Evolutionary conservation across 768 basidiomycete genomes (phyloP), one percentile per base, ranked within the genome.

Genomic region (Sarcodon aspratus): DNA sequence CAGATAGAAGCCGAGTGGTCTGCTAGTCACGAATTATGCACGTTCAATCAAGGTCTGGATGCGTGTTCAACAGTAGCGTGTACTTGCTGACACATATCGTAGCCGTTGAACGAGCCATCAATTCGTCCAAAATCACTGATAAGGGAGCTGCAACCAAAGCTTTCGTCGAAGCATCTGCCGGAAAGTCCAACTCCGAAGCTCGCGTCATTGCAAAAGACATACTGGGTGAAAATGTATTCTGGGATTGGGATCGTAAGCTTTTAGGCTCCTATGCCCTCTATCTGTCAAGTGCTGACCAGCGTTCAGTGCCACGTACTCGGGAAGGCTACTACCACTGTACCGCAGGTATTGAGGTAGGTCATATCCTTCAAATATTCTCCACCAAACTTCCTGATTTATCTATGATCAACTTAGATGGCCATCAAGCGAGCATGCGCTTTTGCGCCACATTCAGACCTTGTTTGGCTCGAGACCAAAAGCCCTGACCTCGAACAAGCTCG

Each of bases 401-500:
- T 35, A 38, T 32, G 32, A 42, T 49, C 52, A 36, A 54, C 27
- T 38, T 49, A 80, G 77, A 75, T 85, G 6, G 93, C 91, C 9
- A 78, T 92, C 60, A 82, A 85, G 56, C 85, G 92, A 34, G 79
- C 80, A 3, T 70, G 83, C 51, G 76, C 78, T 17, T 96, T 82
- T 59, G 85, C 90, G 1, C 87, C 88, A 15, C 85, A 90, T 56
- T 82, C 90, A 11, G 92, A 96, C 63, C 74, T 94, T 55, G 69
- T 94, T 42, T 96, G 92, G 93, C 74, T 94, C 40, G 93, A 95
- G 69, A 96, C 93, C 2, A 92, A 89, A 57, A 73, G 74, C n/a
- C 92, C 93, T 8, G 76, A 91, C 60, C 70, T 95, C 18, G 72
- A 80, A 50, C 79, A 91, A 60, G 92, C 92, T 2, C 72, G 78